A percentile compares a stretch with the other conserved stretches of the same genome.
phyloP scores from a whole-genome alignment of 1,284 basidiomycete genomes.

The Tilletia indica region DNA sequence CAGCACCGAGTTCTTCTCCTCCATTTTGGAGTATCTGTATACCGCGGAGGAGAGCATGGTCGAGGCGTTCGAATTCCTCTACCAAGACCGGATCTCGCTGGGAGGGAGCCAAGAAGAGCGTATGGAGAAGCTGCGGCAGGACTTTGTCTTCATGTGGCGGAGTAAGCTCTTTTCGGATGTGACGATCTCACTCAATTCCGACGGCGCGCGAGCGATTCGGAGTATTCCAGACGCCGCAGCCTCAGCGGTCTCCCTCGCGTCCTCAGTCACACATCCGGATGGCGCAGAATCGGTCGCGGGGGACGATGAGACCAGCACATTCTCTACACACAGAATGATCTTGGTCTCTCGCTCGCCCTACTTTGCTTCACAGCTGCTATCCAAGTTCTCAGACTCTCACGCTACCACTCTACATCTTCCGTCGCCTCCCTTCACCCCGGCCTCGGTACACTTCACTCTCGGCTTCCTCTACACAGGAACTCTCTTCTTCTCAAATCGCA shows the following conservation, averaged over 20 bases:
- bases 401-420: conserved; percentile 36
- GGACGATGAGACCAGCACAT: conserved; percentile 56
- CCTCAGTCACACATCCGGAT: conserved; percentile 31
- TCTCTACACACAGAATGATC: conserved; percentile 88
- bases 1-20: conserved; percentile 41
- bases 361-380: conserved; percentile 72
- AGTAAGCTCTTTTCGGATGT: conserved; percentile 50
- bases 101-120: conserved; percentile 67
- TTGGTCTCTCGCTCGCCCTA: conserved; percentile 84
- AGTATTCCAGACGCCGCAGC: conserved; percentile 37
- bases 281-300: conserved; percentile 26
- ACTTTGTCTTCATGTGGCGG: conserved; percentile 51
- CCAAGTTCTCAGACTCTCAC: conserved; percentile 62
- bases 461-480: conserved; percentile 93
- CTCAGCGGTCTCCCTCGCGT: conserved; percentile 33
- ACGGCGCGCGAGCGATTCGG: background rate
- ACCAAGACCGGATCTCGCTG: conserved; percentile 34
- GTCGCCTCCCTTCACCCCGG: conserved; percentile 84
- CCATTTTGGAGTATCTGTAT: conserved; percentile 46
- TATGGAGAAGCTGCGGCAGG: conserved; percentile 73
- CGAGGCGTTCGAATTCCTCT: conserved; percentile 45
- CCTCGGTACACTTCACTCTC: conserved; percentile 88
- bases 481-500: conserved; percentile 84
- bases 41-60: conserved; percentile 45
- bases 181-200: conserved; percentile 34